Percentiles rank a stretch among this genome's conserved stretches.
These are phyloP conservation scores for Neofusicoccum cordaticola DNA, from an alignment of 2,329 filamentous ascomycete species.

Conservation along the genomic window DNA sequence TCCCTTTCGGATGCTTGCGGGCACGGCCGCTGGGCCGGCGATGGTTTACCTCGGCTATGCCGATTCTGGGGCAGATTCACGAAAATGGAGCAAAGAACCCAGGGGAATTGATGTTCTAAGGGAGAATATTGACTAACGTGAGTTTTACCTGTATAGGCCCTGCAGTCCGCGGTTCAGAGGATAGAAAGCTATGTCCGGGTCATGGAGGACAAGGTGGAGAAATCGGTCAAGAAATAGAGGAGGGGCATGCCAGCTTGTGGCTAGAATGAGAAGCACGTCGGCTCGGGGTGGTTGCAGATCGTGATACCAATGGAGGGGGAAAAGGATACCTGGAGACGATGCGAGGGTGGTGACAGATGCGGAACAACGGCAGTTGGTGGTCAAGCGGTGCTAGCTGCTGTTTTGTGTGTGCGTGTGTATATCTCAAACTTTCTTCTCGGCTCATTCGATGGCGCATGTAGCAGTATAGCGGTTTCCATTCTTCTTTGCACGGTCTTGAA, in stretches of 20 bases:
- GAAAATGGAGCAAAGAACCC: neutral
- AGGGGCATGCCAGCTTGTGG: neutral
- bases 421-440: neutral
- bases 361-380: neutral
- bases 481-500: neutral
- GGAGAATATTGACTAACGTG: conserved; percentile 9
- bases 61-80: neutral
- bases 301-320: neutral
- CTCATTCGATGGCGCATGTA: conserved; percentile 13
- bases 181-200: conserved; percentile 79
- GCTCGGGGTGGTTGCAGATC: neutral
- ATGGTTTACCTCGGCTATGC: neutral
- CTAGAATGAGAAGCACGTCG: too few species aligned
- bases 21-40: neutral
- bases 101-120: conserved; percentile 2
- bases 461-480: conserved; percentile 14
- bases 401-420: neutral
- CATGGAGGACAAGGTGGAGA: conserved; percentile 75
- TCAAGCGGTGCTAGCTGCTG: neutral
- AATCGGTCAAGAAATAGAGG: conserved; percentile 11
- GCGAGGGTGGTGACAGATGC: neutral
- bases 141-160: conserved; percentile 56
- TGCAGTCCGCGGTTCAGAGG: conserved; percentile 83
- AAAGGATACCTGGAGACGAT: neutral
- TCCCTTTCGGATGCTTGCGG: neutral